Base-by-base conservation (phyloP, 441 rosid species). In the Adansonia gregorii region DNA sequence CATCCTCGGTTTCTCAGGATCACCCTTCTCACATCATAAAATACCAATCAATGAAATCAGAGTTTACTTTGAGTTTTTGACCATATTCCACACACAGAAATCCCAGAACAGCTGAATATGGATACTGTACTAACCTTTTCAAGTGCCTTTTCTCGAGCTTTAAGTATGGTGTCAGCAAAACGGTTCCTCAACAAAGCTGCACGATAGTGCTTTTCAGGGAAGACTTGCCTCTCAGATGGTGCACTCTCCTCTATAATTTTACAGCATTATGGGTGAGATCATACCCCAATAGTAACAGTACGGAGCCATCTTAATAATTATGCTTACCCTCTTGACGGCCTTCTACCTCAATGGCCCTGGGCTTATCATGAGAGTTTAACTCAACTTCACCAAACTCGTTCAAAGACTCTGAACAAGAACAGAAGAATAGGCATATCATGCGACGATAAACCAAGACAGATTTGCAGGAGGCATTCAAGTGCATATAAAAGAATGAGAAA, bases 91-190 rank as follows among this genome's bases (percentile, higher is more conserved):
- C 43, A 46, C 20, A 72, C 4, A 78, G 31, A 46, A 27, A 31
- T 39, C 15, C 22, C 70, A 51, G n/a, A 46, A 52, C 55, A 41
- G 48, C 35, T 9, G 54, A 45, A 45, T 19, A 14, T 11, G 31
- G 56, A 2, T 20, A 11, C 41, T 15, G 74, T 3, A 51, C 78
- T 60, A 79, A 95, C 99, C 98, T 93, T 95, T 76, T 88, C 93
- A 79, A 92, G 93, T 1, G 94, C 85, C 85, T 95, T 93, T 85
- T 89, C 95, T 72, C 89, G 88, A 81, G 99, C 99, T 87, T 91
- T 95, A 71, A 93, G 87, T 65, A 93, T 93, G 78, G 98, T 95
- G 76, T 95, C 98, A 49, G 95, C 97, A 85, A 93, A 95, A 63
- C 97, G 96, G 58, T 80, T 91, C 86, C 89, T 92, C 87, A 95